Base-by-base conservation (phyloP, 2,329 filamentous ascomycete species). In the Fusarium xyrophilum region DNA sequence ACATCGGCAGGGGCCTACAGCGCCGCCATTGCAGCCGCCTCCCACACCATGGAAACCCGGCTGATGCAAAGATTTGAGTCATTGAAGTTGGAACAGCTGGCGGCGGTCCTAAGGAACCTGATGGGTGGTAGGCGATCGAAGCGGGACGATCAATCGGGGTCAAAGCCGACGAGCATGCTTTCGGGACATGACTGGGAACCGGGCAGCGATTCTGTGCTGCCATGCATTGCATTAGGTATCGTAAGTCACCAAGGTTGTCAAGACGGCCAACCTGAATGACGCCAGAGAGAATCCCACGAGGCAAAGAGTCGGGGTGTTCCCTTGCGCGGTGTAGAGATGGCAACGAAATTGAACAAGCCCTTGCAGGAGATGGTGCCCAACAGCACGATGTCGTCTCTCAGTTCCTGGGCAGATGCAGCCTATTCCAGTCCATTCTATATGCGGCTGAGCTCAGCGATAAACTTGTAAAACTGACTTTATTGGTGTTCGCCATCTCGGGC, bases 371-470 rank as follows among this genome's bases (percentile, higher is more conserved):
- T 17, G 14, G 6, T 8, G 21, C 8, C 3, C 6, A 23, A 12
- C 0, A 17, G 12, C 14, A 17, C 14, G 17, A 8, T 40, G 21
- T 5, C 19, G 7, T 33, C 6, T 2, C 8, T 17, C 38, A 7
- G 38, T 15, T 40, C n/a, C 6, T 23, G 14, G 21, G 23, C 6
- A 25, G 1, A 40, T 23, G 14, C 21, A 23, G 5, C 13, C 6
- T 12, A 3, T 17, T 17, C 21, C n/a, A 21, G 6, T 4, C 14
- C 14, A 12, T 8, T 10, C 4, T 10, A 11, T n/a, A 12, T 15
- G 7, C 3, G 10, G 0, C 21, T 23, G 6, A 40, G 6, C 4
- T 3, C 1, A 23, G 1, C 9, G 4, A 23, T 23, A 5, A 5
- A 17, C 4, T 4, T 0, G 14, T 12, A 12, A 40, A 23, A 7